phyloP scores from a whole-genome alignment of 2,329 filamentous ascomycete species.

The Fusarium stilboides region DNA sequence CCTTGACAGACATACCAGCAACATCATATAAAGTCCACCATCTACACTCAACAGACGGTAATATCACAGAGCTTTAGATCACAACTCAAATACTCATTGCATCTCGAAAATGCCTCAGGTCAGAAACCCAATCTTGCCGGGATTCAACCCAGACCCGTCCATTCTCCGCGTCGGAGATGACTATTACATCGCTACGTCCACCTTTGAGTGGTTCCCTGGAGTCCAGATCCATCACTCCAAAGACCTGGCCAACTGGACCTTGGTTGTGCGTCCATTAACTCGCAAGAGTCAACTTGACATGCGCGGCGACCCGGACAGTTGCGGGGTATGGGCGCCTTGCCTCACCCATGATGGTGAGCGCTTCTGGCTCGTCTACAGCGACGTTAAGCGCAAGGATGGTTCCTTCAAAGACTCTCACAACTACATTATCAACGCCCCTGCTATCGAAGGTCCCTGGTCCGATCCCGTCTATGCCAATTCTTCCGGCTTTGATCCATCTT shows the following conservation, averaged over 20 bases:
- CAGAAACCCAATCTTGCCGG: conserved; percentile 69
- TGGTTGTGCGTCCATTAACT: conserved; percentile 63
- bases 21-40: conserved; percentile 16
- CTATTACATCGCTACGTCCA: conserved; percentile 71
- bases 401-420: conserved; percentile 76
- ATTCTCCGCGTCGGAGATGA: conserved; percentile 66
- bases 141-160: conserved; percentile 71
- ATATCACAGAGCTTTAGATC: neutral
- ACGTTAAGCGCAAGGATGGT: conserved; percentile 77
- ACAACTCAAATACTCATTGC: neutral
- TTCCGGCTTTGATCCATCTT: conserved; percentile 73
- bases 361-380: conserved; percentile 76
- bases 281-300: conserved; percentile 69
- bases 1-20: neutral
- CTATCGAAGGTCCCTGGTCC: conserved; percentile 73
- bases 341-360: conserved; percentile 72
- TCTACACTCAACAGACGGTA: too few species aligned
- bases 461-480: conserved; percentile 73
- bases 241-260: conserved; percentile 68
- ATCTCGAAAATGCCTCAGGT: conserved; percentile 60
- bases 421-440: conserved; percentile 70
- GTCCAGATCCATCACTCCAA: conserved; percentile 69
- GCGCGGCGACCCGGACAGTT: conserved; percentile 72
- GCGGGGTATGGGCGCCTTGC: conserved; percentile 76
- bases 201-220: conserved; percentile 70